Evolutionary conservation across 768 basidiomycete genomes (phyloP), one percentile per base, ranked within the genome.

Genomic region (Hemileccinum impolitum): DNA sequence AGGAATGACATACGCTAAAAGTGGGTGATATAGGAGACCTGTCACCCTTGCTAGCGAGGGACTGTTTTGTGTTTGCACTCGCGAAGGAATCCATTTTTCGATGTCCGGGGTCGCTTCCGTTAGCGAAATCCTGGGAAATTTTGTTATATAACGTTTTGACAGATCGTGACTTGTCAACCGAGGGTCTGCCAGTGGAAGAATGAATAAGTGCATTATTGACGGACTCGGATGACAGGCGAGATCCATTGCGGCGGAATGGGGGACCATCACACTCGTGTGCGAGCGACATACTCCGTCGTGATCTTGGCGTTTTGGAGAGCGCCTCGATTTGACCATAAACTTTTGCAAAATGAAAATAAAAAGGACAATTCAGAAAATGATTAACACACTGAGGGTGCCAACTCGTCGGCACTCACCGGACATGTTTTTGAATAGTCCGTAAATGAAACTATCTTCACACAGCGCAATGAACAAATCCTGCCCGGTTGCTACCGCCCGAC

Each of bases 391-490:
- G 55, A 40, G 43, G 40, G 40, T 45, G 52, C 43, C 26, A 6
- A 14, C n/a, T n/a, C 19, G 14, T 47, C 23, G 32, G 26, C 23
- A 44, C 77, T 55, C 55, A 90, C 94, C 87, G 73, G 87, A 81
- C 88, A 94, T 89, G 19, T 79, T 75, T 69, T 83, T 90, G 71
- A 94, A 94, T 51, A 89, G 76, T 23, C 79, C 80, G 70, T 92
- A 96, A 41, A 95, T 80, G 41, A 83, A 75, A 56, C 90, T 85
- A 68, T 96, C 94, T 69, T 96, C 94, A 53, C 90, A 93, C 14
- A 96, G 74, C 1, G 92, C 92, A 15, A 84, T 76, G 65, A 92
- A 94, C 39, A 97, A 71, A 66, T 96, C 93, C 51, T 89, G 82
- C 9, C 81, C 74, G 10, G 81, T 84, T 19, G 93, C 94, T 19